Evolutionary conservation across 176 grass and related monocot species (phyloP).

Genomic region (Chloris gayana): DNA sequence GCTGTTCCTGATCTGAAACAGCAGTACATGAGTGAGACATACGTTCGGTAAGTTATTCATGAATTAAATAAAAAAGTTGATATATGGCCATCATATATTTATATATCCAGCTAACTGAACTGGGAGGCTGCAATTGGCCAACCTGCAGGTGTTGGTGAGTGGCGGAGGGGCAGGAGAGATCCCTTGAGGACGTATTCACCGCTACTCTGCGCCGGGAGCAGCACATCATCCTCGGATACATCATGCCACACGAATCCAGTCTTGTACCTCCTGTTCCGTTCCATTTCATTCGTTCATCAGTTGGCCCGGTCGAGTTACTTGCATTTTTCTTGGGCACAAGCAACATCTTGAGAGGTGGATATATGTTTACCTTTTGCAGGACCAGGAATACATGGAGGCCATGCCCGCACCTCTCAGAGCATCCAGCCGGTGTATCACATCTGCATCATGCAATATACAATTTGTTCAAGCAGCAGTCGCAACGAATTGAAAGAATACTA

Average conservation of each 20-base stretch:
- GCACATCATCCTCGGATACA: conserved; percentile 56
- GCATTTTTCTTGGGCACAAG: background rate
- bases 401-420: conserved; percentile 74
- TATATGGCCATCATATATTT: background rate
- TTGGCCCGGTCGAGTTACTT: background rate
- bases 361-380: conserved; percentile 75
- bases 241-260: conserved; percentile 86
- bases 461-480: background rate
- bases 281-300: background rate
- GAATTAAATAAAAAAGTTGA: conserved; percentile 13
- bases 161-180: conserved; percentile 49
- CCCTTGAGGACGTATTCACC: conserved; percentile 79
- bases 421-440: conserved; percentile 75
- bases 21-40: background rate
- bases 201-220: conserved; percentile 53
- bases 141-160: conserved; percentile 24
- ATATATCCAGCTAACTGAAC: background rate
- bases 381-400: conserved; percentile 86
- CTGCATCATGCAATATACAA: conserved; percentile 35
- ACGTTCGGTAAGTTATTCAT: background rate
- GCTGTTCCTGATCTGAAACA: conserved; percentile 36
- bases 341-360: background rate
- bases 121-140: background rate
- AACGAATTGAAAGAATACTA: background rate
- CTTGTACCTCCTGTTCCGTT: conserved; percentile 64